Evolutionary conservation across 2,329 filamentous ascomycete genomes (phyloP), one percentile per base, ranked within the genome.

Genomic region (Cladosporium sp.): DNA sequence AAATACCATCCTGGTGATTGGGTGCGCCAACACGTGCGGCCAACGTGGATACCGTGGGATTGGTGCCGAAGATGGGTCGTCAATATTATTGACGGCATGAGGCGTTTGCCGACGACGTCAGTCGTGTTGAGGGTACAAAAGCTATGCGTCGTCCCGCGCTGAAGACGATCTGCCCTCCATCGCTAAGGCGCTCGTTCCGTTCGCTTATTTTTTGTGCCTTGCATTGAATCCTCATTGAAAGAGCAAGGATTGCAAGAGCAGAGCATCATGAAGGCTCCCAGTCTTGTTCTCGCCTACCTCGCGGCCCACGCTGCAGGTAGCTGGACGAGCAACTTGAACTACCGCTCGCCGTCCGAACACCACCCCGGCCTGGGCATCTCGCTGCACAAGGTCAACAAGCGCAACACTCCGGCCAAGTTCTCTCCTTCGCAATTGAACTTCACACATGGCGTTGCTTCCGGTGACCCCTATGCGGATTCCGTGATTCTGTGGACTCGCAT

Each of bases 311-410:
- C 60, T 40, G 55, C 57, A 28, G 65, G 65, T 34, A 65, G 59
- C 56, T 70, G 63, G 61, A 61, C 60, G 32, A 61, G 22, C 31
- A 57, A 87, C 63, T 65, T 87, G 55, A 87, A 87, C 70, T 88
- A 86, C 65, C 74, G 76, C 45, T 84, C 80, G 60, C 84, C 85
- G 3, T 87, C 84, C 1, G 74, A 79, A 40, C 77, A 83, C 41
- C 84, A 87, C 58, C 75, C 79, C 3, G 72, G 74, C 35, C 73
- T 88, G 9, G 84, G 84, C 7, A 79, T 88, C 42, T 77, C 83
- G 11, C 75, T 86, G 11, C 76, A 76, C 46, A 81, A 79, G 58
- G 78, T 86, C 45, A 75, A 78, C 42, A 80, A 79, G 65, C 76
- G 82, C 37, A 77, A 75, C 48, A 72, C 72, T 18, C 72, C 71